phyloP scores from a whole-genome alignment of 2,329 filamentous ascomycete genomes.

The Ampelomyces quisqualis region DNA sequence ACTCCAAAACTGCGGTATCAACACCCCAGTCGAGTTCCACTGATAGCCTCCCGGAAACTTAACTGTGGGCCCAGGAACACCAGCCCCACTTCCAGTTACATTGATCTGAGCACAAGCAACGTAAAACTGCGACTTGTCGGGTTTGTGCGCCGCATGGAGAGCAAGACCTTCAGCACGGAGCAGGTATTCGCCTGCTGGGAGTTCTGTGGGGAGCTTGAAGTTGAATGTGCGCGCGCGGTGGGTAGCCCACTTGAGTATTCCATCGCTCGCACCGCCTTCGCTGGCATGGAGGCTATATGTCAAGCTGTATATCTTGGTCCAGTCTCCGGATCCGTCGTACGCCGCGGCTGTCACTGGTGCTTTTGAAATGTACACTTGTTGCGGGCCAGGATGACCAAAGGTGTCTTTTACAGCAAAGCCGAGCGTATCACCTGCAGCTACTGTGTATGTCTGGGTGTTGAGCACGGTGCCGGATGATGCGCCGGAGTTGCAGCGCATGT shows the following conservation, averaged over 20 bases:
- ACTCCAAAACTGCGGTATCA: constrained; percentile 32
- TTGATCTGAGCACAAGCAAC: constrained; percentile 48
- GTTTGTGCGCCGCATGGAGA: constrained; percentile 24
- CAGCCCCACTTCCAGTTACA: constrained; percentile 36
- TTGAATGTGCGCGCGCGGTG: constrained; percentile 26
- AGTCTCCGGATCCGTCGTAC: constrained; percentile 29
- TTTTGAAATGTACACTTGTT: constrained; percentile 32
- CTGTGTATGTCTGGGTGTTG: constrained; percentile 26
- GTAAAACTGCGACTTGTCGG: constrained; percentile 45
- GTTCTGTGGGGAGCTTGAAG: constrained; percentile 42
- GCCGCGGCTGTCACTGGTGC: constrained; percentile 16
- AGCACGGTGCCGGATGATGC: constrained; percentile 10
- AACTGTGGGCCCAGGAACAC: constrained; percentile 33
- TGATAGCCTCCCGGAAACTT: constrained; percentile 45
- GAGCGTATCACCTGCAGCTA: constrained; percentile 47
- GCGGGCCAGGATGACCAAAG: constrained; percentile 41
- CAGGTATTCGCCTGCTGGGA: constrained; percentile 47
- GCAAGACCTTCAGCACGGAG: constrained; percentile 46
- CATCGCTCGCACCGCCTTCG: constrained; percentile 15
- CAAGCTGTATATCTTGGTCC: constrained; percentile 30
- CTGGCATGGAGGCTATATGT: constrained; percentile 39
- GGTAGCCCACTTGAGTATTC: constrained; percentile 27
- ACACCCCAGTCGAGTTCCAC: constrained; percentile 27
- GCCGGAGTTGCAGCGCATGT: constrained; percentile 31
- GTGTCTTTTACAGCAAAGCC: constrained; percentile 50